Conservation (phyloP, 2,329 filamentous ascomycete species). For the Sporothrix pallida region DNA sequence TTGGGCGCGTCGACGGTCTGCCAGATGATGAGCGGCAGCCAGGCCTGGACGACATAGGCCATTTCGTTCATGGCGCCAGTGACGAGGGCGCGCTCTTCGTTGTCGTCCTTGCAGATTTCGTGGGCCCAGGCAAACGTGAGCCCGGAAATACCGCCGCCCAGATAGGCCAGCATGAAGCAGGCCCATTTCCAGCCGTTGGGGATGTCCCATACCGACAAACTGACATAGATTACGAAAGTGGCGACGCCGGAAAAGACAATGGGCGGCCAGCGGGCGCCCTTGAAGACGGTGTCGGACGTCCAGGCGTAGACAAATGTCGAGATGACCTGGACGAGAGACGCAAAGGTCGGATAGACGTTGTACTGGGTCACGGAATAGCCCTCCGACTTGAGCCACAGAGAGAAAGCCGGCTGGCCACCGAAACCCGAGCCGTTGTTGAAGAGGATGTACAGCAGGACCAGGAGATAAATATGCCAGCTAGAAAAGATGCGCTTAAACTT, state of each 20-base stretch:
- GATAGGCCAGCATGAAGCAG: slow-evolving; percentile 62
- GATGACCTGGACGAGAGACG: slow-evolving; percentile 59
- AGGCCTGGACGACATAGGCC: slow-evolving; percentile 72
- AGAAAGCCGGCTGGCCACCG: slow-evolving; percentile 60
- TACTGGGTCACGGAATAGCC: slow-evolving; percentile 52
- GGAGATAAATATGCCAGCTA: slow-evolving; percentile 68
- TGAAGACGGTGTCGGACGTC: slow-evolving; percentile 66
- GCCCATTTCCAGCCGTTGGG: slow-evolving; percentile 66
- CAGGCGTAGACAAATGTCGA: slow-evolving; percentile 69
- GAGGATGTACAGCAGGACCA: slow-evolving; percentile 64
- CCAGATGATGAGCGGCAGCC: slow-evolving; percentile 71
- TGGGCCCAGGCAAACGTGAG: slow-evolving; percentile 57
- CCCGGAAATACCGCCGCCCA: slow-evolving; percentile 56
- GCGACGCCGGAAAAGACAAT: slow-evolving; percentile 61
- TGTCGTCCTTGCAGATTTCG: slow-evolving; percentile 57
- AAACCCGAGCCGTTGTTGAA: slow-evolving; percentile 63
- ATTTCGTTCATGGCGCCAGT: slow-evolving; percentile 71
- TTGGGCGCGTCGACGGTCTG: slow-evolving; percentile 65
- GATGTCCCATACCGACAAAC: slow-evolving; percentile 53
- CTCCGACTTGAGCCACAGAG: slow-evolving; percentile 54
- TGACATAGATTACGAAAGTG: slow-evolving; percentile 50
- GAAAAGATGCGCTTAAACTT: slow-evolving; percentile 66
- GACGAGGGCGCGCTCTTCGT: slow-evolving; percentile 70
- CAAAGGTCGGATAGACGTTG: slow-evolving; percentile 65
- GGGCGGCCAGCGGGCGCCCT: slow-evolving; percentile 66